Evolutionary conservation across 1,284 basidiomycete species (phyloP).

Genomic region (Apiotrichum sp.): DNA sequence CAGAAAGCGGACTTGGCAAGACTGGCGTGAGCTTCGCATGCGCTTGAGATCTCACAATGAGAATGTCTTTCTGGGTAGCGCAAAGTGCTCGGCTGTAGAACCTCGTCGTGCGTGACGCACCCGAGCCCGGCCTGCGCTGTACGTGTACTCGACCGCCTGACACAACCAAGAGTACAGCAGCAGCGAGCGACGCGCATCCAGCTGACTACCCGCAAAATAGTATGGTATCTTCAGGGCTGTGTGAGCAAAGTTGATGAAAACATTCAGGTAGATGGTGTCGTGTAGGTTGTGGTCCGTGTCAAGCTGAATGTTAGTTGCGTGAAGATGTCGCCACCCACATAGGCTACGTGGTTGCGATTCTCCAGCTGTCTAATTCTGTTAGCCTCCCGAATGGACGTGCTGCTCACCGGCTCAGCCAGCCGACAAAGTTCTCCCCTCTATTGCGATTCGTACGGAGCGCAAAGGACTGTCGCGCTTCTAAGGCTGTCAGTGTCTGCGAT

Average conservation of each 20-base stretch:
- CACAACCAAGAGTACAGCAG: constrained; percentile 21
- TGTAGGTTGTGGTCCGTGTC: constrained; percentile 67
- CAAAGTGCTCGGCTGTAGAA: constrained; percentile 26
- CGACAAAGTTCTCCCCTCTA: constrained; percentile 32
- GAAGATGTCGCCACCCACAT: constrained; percentile 23
- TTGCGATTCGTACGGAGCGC: constrained; percentile 33
- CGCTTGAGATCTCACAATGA: constrained; percentile 55
- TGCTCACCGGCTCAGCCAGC: constrained; percentile 39
- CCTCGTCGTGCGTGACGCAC: constrained; percentile 28
- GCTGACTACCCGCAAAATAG: constrained; percentile 64
- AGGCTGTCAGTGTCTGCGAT: background rate
- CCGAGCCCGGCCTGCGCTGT: constrained; percentile 35
- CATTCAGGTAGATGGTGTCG: constrained; percentile 64
- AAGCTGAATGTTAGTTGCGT: constrained; percentile 40
- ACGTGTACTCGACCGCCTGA: constrained; percentile 34
- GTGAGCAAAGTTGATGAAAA: constrained; percentile 81
- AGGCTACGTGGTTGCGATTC: constrained; percentile 45
- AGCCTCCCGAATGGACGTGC: background rate
- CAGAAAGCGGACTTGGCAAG: constrained; percentile 69
- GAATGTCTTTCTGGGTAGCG: constrained; percentile 54
- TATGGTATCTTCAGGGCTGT: constrained; percentile 81
- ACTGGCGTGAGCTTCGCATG: constrained; percentile 49
- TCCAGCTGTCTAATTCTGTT: constrained; percentile 35
- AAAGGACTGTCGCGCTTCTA: constrained; percentile 43
- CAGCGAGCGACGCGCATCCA: constrained; percentile 13